Base-by-base conservation (phyloP, 495 filamentous ascomycete species). In the Aspergillus wentii region DNA sequence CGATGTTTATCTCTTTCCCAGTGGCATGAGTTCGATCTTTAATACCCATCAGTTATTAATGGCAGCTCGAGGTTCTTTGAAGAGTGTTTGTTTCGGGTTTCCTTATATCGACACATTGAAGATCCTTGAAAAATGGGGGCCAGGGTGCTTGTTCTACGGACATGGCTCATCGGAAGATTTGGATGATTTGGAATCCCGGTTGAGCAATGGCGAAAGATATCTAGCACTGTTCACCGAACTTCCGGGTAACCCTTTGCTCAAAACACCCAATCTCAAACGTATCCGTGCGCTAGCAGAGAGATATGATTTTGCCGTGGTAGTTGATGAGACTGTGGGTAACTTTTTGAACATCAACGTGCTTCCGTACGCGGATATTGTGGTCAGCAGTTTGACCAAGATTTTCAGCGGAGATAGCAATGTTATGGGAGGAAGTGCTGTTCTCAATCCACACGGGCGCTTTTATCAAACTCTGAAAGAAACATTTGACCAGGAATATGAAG, bases 321-420 rank as follows among this genome's bases (percentile, higher is more conserved):
- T 95, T 15, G 92, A 98, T 62, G 92, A 98, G 58, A 97, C 92
- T 3, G 83, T 98, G 34, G 90, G 92, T 47, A 98, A 91, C 38
- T 94, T 96, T 47, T 75, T 95, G 39, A 98, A 98, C 49, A 83
- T 98, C 41, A 84, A 96, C 55, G 86, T 97, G 2, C 75, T 98
- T 2, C 86, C 80, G 1, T 83, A 83, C 54, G 86, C 87, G 32
- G 92, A 98, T 61, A 74, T 96, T 10, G 87, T 95, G 13, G 91
- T 91, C 34, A 92, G 84, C 68, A 94, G 87, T 49, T 71, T 98
- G 37, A 96, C 92, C 3, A 98, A 98, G 61, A 82, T 96, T 33
- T 98, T 98, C 62, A 94, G 87, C 39, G 92, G 92, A 19, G 91
- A 95, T 59, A 88, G 86, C 59, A 97, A 98, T 61, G 92, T 98